phyloP scores from a whole-genome alignment of 2,329 filamentous ascomycete species.

The Cladosporium austrohemisphaericum region DNA sequence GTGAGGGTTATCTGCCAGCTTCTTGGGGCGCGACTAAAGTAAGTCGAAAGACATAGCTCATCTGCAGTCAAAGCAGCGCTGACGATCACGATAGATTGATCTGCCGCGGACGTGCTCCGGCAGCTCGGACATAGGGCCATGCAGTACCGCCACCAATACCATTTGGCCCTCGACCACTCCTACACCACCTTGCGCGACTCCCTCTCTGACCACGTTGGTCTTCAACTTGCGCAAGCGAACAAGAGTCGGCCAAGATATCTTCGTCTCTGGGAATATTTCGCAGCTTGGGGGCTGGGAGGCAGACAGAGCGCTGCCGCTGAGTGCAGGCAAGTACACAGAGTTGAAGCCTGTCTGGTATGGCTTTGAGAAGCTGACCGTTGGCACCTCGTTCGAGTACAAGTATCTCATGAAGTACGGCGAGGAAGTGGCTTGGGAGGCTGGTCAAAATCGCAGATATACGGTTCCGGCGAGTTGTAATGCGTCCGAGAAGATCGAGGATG shows the following conservation, averaged over 20 bases:
- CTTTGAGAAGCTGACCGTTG: constrained; percentile 52
- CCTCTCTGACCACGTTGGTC: constrained; percentile 46
- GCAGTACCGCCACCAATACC: constrained; percentile 26
- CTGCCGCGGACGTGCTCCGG: constrained; percentile 24
- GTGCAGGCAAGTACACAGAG: constrained; percentile 54
- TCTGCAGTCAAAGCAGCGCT: too few species aligned
- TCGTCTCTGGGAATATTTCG: constrained; percentile 56
- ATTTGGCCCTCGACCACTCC: constrained; percentile 20
- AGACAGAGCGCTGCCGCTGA: constrained; percentile 49
- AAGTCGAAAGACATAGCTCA: too few species aligned
- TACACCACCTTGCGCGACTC: constrained; percentile 20
- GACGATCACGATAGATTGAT: constrained; percentile 10
- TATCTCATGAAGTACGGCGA: constrained; percentile 59
- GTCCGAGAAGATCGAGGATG: constrained; percentile 18
- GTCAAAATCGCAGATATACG: constrained; percentile 40
- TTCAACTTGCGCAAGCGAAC: constrained; percentile 59
- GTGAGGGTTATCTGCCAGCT: constrained; percentile 53
- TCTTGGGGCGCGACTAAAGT: constrained; percentile 47
- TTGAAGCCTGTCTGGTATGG: constrained; percentile 58
- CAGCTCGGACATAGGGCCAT: constrained; percentile 26
- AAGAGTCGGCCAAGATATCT: constrained; percentile 58
- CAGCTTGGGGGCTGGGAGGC: constrained; percentile 60
- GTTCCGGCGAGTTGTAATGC: constrained; percentile 21
- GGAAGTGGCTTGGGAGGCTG: constrained; percentile 58
- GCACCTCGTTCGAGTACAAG: constrained; percentile 61